A percentile compares a stretch with the other conserved stretches of the same genome.
phyloP scores from a whole-genome alignment of 352 stramenopile species.

The Phytophthora multivora region DNA sequence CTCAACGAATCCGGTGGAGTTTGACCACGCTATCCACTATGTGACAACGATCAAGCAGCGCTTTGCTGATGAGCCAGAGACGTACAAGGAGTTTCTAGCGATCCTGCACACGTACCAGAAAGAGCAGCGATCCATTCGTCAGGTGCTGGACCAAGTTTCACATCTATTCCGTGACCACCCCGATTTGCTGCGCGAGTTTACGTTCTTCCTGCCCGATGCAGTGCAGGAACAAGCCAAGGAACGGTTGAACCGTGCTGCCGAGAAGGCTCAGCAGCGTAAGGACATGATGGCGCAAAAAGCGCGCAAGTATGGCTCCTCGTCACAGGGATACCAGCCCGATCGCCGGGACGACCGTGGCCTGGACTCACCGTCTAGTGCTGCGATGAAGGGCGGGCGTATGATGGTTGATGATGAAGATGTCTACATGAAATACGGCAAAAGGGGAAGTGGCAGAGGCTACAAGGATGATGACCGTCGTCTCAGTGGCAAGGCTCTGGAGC shows the following conservation, averaged over 20 bases:
- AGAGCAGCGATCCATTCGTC: slow-evolving; percentile 98
- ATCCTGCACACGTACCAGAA: slow-evolving; percentile 99
- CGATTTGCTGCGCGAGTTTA: slow-evolving; percentile 99
- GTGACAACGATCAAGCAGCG: slow-evolving; percentile 99
- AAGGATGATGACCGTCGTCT: slow-evolving; percentile 60
- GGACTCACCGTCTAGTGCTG: slow-evolving; percentile 61
- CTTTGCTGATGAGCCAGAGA: slow-evolving; percentile 97
- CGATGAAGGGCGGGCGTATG: slow-evolving; percentile 53
- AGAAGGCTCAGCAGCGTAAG: slow-evolving; percentile 93
- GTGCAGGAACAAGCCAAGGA: slow-evolving; percentile 98
- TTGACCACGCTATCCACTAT: slow-evolving; percentile 99
- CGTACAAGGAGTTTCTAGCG: slow-evolving; percentile 99
- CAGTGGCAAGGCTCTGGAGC: slow-evolving; percentile 62
- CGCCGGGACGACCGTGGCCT: slow-evolving; percentile 49
- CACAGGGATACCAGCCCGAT: slow-evolving; percentile 43
- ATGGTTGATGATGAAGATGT: slow-evolving; percentile 51
- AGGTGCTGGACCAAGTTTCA: slow-evolving; percentile 98
- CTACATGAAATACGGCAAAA: slow-evolving; percentile 49
- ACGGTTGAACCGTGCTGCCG: slow-evolving; percentile 93
- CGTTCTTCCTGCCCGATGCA: slow-evolving; percentile 99
- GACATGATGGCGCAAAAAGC: slow-evolving; percentile 62
- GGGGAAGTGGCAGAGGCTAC: slow-evolving; percentile 52
- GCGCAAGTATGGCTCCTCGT: slow-evolving; percentile 43
- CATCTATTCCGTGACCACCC: slow-evolving; percentile 99
- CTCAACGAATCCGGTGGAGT: slow-evolving; percentile 94